Base-by-base conservation (phyloP, 495 filamentous ascomycete genomes). In the Penicillium roqueforti region DNA sequence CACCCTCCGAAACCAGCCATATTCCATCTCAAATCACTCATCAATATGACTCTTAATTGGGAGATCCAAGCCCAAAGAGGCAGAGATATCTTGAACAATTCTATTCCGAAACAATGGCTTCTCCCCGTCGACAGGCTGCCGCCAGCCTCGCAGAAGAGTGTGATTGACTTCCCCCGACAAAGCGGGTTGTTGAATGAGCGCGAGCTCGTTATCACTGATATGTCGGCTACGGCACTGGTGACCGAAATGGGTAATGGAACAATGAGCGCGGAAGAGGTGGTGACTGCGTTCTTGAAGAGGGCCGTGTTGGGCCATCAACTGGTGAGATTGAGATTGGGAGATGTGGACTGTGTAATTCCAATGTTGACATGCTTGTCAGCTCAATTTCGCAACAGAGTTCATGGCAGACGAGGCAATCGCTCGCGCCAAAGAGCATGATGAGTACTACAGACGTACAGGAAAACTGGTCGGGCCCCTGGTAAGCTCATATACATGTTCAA, bases 321-420 rank as follows among this genome's bases (percentile, higher is more conserved):
- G 57, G 74, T 75, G 38, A 37, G 59, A 49, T 8, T 75, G 38
- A 37, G 59, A 49, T 8, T 22, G 14, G 7, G 19, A 8, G n/a
- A 13, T 3, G 26, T 23, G 0, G 29, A 4, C 20, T 19, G 42
- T 6, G 26, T 19, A 43, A 14, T 14, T 51, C 25, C 38, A n/a
- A 20, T 20, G 31, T 26, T 51, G 40, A 49, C 11, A n/a, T 4
- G 32, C 0, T 7, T 51, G 1, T 4, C 22, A 76, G 72, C 71
- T 75, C 51, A 84, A 87, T 59, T 88, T 86, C 53, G 75, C 86
- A 4, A 84, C 81, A 3, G 87, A 91, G 53, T 84, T 85, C 46
- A 74, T 87, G 59, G 85, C 86, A 44, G 77, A 82, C 11, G 66
- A 73, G 31, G 87, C 86, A 3, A 71, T 88, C 18, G 63, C 71